Percentiles rank a stretch among this genome's conserved stretches.
Evolutionary conservation across 1,284 basidiomycete species (phyloP).

Genomic region (Ustilago curta): DNA sequence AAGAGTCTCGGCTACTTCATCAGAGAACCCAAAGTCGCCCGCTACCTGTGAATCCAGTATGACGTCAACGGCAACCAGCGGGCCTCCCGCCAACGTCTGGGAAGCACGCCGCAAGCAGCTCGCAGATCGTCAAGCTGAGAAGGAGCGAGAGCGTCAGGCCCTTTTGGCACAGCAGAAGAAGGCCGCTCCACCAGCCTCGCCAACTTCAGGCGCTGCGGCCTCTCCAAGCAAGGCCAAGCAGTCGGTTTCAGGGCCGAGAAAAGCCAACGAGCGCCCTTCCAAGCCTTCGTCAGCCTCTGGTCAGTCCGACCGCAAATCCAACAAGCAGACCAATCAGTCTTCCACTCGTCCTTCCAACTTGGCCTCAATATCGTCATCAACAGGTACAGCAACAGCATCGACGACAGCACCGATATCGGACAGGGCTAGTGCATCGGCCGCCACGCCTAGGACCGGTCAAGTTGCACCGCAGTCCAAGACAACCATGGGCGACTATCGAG

Average conservation of each 20-base stretch:
- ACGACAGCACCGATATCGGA: slow-evolving; percentile 4
- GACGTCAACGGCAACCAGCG: slow-evolving; percentile 4
- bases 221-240: slow-evolving; percentile 9
- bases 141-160: slow-evolving; percentile 29
- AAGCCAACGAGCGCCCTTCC: slow-evolving; percentile 23
- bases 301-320: slow-evolving; percentile 14
- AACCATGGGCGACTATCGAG: not conserved
- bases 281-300: slow-evolving; percentile 10
- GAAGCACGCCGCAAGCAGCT: slow-evolving; percentile 53
- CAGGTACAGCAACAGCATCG: slow-evolving; percentile 1
- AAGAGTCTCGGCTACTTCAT: not conserved
- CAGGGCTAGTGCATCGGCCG: not conserved
- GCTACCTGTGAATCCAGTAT: slow-evolving; percentile 4
- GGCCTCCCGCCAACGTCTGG: slow-evolving; percentile 53
- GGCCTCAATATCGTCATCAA: slow-evolving; percentile 20
- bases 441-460: not conserved
- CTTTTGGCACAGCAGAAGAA: slow-evolving; percentile 20
- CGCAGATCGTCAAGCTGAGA: slow-evolving; percentile 45
- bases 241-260: slow-evolving; percentile 4
- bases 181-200: slow-evolving; percentile 5
- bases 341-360: slow-evolving; percentile 8
- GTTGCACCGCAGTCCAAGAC: slow-evolving; percentile 1
- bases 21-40: not conserved
- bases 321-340: slow-evolving; percentile 15
- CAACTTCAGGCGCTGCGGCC: slow-evolving; percentile 1